Evolutionary conservation across 208 protist species (phyloP).

Genomic region (Crithidia sp.): DNA sequence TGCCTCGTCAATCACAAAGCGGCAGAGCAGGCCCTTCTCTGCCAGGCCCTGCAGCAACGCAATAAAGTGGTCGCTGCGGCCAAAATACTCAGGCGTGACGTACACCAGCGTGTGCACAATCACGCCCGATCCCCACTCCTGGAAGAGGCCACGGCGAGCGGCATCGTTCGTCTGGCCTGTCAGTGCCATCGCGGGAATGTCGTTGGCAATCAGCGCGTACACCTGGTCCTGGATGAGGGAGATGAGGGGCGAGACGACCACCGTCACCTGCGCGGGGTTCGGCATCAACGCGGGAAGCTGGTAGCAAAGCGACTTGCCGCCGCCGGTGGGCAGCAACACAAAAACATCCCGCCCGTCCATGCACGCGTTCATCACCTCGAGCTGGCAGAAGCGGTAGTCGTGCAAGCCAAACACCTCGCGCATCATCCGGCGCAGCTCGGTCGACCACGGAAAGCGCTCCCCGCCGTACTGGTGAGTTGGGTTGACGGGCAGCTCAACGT

Average conservation of each 20-base stretch:
- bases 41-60: slow-evolving; percentile 54
- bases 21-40: slow-evolving; percentile 56
- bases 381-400: slow-evolving; percentile 92
- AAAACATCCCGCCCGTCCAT: slow-evolving; percentile 93
- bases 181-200: slow-evolving; percentile 81
- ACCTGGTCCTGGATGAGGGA: slow-evolving; percentile 98
- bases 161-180: slow-evolving; percentile 77
- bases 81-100: slow-evolving; percentile 91
- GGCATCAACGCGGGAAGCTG: slow-evolving; percentile 93
- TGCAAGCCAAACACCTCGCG: slow-evolving; percentile 89
- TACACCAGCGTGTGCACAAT: slow-evolving; percentile 81
- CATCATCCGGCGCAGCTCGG: slow-evolving; percentile 86
- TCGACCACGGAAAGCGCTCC: slow-evolving; percentile 83
- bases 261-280: slow-evolving; percentile 82
- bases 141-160: slow-evolving; percentile 62
- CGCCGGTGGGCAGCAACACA: slow-evolving; percentile 95
- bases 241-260: slow-evolving; percentile 97
- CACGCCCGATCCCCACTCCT: slow-evolving; percentile 61
- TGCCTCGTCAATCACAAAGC: slow-evolving; percentile 95
- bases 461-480: slow-evolving; percentile 66
- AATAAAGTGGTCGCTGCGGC: slow-evolving; percentile 78
- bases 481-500: slow-evolving; percentile 73
- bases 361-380: slow-evolving; percentile 95
- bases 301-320: slow-evolving; percentile 97
- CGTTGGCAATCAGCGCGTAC: slow-evolving; percentile 77